Base-by-base conservation (phyloP, 257 asterid genomes). In the Fraxinus cuspidata region DNA sequence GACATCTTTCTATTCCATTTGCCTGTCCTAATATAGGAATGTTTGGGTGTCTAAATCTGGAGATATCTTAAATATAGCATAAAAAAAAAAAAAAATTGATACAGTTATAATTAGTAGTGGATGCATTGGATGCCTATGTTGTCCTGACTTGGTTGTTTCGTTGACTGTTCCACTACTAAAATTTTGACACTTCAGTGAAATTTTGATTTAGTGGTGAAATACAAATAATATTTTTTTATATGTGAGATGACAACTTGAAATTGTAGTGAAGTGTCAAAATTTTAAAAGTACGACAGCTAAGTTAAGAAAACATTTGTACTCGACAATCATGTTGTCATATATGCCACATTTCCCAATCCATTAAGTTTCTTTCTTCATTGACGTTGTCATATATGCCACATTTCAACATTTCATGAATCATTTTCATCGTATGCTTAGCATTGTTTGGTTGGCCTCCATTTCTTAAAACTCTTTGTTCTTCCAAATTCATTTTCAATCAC, bases 51-150 rank as follows among this genome's bases (percentile, higher is more conserved):
- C 13, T 44, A 13, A 13, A 44, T 44, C 3, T 96, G 65, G 94
- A 85, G 97, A 97, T 96, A 85, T 47, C 83, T 64, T 74, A 21
- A 38, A 35, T 11, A 0, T 12, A 12, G 68, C 64, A 25, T 25
- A 35, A 16, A 11, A 69, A 16, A 18, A 34, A 35, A 16, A 11
- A 69, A 16, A 18, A 34, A 69, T 13, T 69, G 73, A 69, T 19
- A 32, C 58, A 44, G 3, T 2, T 3, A 13, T 70, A 27, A 53
- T 44, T 44, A 40, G 19, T 44, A 44, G 18, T 13, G 19, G 53
- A 44, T 44, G 6, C 53, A 44, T 15, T 2, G 19, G 53, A 10
- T 13, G 11, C 40, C 8, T 35, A 6, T 35, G 8, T 5, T 38
- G 2, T 40, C 49, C 4, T 11, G 3, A 2, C 49, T 40, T 11